These are phyloP conservation scores for Candida sojae DNA, from an alignment of 1,139 yeast species.

Conservation along the genomic window DNA sequence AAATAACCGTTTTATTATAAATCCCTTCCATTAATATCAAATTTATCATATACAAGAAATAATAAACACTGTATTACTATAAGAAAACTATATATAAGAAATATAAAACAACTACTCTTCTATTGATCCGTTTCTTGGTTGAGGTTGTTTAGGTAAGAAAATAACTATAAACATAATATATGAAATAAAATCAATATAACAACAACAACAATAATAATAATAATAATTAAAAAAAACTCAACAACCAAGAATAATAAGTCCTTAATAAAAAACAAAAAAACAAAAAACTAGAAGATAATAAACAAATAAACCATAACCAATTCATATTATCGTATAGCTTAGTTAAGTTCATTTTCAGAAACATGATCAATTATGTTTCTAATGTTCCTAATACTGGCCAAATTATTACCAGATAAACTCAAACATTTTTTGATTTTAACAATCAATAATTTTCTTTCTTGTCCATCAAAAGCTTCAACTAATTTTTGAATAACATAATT, in stretches of 20 bases:
- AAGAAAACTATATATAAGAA: background rate
- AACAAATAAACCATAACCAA: background rate
- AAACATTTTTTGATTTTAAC: conserved; percentile 62
- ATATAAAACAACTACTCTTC: background rate
- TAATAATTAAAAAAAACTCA: background rate
- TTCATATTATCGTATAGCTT: background rate
- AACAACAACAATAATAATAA: background rate
- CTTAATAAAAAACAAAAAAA: background rate
- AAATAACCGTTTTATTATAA: too few relatives aligned
- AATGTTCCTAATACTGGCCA: conserved; percentile 5
- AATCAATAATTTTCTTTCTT: conserved; percentile 63
- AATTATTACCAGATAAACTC: conserved; percentile 17
- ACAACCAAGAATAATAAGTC: background rate
- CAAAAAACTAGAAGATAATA: background rate
- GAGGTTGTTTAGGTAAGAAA: background rate
- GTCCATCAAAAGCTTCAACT: conserved; percentile 68
- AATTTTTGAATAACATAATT: conserved; percentile 95
- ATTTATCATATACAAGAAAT: too few relatives aligned
- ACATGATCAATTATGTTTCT: conserved; percentile 4
- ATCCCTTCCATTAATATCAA: too few relatives aligned
- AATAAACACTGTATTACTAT: too few relatives aligned
- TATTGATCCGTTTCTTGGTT: background rate
- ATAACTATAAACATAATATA: background rate
- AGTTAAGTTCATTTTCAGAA: background rate
- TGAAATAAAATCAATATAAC: too few relatives aligned